Evolutionary conservation across 2,329 filamentous ascomycete species (phyloP).

Genomic region (Colletotrichum australisinense): DNA sequence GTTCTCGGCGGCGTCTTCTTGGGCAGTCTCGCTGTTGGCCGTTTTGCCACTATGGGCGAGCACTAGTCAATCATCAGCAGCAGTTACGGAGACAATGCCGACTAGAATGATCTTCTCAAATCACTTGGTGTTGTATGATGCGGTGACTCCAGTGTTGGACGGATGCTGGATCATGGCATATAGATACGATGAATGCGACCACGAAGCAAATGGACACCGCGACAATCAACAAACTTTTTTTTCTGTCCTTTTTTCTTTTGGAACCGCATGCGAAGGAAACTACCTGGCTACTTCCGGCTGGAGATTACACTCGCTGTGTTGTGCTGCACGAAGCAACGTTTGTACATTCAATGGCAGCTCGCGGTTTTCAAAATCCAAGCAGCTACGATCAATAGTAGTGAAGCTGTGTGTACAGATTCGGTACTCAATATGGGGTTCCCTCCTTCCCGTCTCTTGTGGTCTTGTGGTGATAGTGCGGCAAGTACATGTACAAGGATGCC

Average conservation of each 20-base stretch:
- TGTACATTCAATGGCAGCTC: neutral
- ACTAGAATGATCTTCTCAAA: neutral
- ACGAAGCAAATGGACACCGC: neutral
- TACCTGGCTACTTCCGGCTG: neutral
- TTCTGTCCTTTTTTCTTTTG: constrained; percentile 13
- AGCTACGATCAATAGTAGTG: neutral
- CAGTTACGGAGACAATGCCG: neutral
- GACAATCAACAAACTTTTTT: neutral
- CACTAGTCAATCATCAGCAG: constrained; percentile 50
- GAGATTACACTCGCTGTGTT: neutral
- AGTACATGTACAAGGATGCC: constrained; percentile 49
- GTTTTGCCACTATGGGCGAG: constrained; percentile 67
- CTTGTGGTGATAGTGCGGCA: constrained; percentile 27
- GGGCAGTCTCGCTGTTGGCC: constrained; percentile 85
- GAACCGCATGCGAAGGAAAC: neutral
- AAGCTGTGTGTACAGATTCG: constrained; percentile 12
- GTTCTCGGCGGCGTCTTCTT: constrained; percentile 84
- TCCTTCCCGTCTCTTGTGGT: neutral
- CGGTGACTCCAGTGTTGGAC: too few species aligned
- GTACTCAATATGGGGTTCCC: neutral
- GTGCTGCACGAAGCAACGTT: neutral
- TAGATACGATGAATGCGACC: constrained; percentile 2
- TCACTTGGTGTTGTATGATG: neutral
- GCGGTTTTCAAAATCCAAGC: neutral
- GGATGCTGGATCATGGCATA: neutral